Percentiles rank a stretch among this genome's conserved stretches.
Conservation (phyloP, 1,284 basidiomycete species). For the Chiua sp. region DNA sequence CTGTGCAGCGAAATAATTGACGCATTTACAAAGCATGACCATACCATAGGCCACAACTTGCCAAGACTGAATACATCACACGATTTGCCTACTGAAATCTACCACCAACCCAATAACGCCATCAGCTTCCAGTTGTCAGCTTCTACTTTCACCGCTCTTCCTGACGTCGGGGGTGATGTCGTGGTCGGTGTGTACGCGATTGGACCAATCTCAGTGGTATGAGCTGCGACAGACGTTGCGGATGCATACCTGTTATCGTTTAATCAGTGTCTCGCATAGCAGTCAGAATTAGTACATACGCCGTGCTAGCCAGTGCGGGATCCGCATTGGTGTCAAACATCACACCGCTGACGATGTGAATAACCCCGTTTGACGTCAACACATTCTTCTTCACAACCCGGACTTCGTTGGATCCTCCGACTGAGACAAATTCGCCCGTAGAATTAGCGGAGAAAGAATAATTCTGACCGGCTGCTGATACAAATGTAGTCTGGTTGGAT, state of each 20-base stretch:
- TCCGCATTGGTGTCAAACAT: slow-evolving; percentile 60
- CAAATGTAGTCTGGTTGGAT: slow-evolving; percentile 39
- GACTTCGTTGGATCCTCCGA: slow-evolving; percentile 55
- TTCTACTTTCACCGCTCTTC: neutral
- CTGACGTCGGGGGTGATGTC: slow-evolving; percentile 1
- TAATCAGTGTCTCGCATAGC: neutral
- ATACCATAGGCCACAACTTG: no score
- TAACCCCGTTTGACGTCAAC: slow-evolving; percentile 72
- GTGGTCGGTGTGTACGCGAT: slow-evolving; percentile 9
- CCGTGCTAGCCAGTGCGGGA: slow-evolving; percentile 57
- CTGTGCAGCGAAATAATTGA: no score
- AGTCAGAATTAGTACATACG: slow-evolving; percentile 44
- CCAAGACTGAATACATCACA: slow-evolving; percentile 10
- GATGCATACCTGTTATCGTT: slow-evolving; percentile 25
- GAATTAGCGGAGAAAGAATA: slow-evolving; percentile 61
- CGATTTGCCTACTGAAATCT: slow-evolving; percentile 6
- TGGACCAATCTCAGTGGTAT: slow-evolving; percentile 33
- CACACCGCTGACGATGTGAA: slow-evolving; percentile 72
- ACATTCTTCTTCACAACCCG: slow-evolving; percentile 68
- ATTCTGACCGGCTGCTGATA: slow-evolving; percentile 65
- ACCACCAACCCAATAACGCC: slow-evolving; percentile 5
- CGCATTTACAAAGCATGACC: no score
- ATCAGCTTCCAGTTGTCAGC: slow-evolving; percentile 6
- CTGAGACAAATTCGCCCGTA: slow-evolving; percentile 65
- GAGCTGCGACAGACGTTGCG: slow-evolving; percentile 38